These are phyloP conservation scores for Moesziomyces antarcticus DNA, from an alignment of 1,284 basidiomycete genomes.

Conservation along the genomic window DNA sequence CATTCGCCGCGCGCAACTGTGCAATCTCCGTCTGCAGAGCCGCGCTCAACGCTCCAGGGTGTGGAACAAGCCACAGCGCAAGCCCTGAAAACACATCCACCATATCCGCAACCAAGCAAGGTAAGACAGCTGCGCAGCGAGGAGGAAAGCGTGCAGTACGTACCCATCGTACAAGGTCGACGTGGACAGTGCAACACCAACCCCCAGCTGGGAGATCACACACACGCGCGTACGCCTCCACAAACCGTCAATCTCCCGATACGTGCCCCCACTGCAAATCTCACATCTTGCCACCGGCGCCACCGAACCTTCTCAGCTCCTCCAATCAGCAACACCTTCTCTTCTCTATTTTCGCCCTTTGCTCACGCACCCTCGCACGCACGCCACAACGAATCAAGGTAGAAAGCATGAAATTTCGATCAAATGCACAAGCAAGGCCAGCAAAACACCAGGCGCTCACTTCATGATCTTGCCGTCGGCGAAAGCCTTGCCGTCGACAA, in stretches of 20 bases:
- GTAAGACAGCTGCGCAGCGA: too few relatives aligned
- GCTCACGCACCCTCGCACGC: background rate
- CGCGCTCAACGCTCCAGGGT: background rate
- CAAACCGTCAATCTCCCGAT: too few relatives aligned
- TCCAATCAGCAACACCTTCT: too few relatives aligned
- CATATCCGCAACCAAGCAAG: background rate
- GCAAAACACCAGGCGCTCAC: slow-evolving; percentile 24
- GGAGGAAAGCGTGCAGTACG: too few relatives aligned
- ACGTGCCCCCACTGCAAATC: too few relatives aligned
- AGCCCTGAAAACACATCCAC: slow-evolving; percentile 29
- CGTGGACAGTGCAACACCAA: too few relatives aligned
- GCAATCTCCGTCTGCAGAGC: slow-evolving; percentile 2
- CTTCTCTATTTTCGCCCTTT: too few relatives aligned
- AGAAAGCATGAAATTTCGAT: slow-evolving; percentile 1
- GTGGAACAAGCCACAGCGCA: slow-evolving; percentile 33
- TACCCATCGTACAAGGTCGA: background rate
- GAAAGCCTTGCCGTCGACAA: slow-evolving; percentile 55
- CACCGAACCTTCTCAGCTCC: too few relatives aligned
- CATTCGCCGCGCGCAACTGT: slow-evolving; percentile 1
- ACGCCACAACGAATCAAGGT: slow-evolving; percentile 1
- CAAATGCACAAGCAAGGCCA: background rate
- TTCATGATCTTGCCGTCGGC: slow-evolving; percentile 66
- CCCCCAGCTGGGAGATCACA: too few relatives aligned
- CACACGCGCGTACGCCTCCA: too few relatives aligned
- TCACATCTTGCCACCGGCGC: too few relatives aligned